phyloP scores from a whole-genome alignment of 768 basidiomycete genomes.

The Trametes villosa region DNA sequence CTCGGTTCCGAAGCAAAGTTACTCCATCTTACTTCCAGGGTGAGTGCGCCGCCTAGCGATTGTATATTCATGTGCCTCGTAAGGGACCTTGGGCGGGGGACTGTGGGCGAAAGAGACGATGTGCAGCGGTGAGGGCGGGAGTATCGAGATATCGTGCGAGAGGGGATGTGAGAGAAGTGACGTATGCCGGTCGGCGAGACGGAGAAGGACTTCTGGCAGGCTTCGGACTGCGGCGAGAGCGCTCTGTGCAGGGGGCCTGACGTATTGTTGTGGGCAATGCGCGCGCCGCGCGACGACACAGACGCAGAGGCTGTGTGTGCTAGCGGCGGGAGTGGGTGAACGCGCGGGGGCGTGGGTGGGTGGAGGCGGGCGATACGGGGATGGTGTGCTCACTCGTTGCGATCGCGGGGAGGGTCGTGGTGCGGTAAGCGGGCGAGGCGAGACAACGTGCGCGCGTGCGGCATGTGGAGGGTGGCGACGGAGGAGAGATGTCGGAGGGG shows the following conservation, averaged over 20 bases:
- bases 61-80: neutral
- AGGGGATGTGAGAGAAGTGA: conserved; percentile 7
- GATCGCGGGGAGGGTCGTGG: conserved; percentile 14
- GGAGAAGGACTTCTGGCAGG: conserved; percentile 14
- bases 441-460: neutral
- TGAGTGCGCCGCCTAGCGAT: neutral
- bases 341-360: neutral
- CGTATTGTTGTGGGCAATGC: neutral
- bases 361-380: neutral
- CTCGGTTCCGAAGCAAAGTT: conserved; percentile 1
- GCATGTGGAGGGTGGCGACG: neutral
- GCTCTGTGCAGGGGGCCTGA: conserved; percentile 12
- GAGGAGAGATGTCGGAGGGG: conserved; percentile 13
- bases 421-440: conserved; percentile 7
- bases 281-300: neutral
- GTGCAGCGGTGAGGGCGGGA: neutral
- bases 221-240: conserved; percentile 17
- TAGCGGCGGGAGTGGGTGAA: neutral
- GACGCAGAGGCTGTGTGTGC: neutral
- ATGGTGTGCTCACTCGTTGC: conserved; percentile 11
- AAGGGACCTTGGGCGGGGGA: neutral
- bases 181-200: conserved; percentile 19
- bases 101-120: too few relatives aligned
- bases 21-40: neutral
- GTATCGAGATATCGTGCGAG: neutral